Conservation (phyloP, 1,284 basidiomycete genomes). For the Meira nashicola region DNA sequence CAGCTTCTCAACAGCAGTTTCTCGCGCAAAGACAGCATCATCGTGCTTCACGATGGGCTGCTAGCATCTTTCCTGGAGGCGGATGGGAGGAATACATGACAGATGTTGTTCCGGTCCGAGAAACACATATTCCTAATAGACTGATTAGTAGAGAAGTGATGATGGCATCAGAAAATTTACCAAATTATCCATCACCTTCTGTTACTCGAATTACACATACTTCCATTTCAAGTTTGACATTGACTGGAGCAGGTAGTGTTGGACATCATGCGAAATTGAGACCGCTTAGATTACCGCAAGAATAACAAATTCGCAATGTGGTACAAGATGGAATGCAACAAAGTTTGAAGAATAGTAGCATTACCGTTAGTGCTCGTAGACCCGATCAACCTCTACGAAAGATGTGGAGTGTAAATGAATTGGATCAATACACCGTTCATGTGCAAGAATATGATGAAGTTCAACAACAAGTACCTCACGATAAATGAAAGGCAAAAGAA, state of each 20-base stretch:
- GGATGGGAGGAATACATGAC: not conserved
- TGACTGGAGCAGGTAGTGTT: not conserved
- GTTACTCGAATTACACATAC: not conserved
- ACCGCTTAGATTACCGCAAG: not conserved
- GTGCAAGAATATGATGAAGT: not conserved
- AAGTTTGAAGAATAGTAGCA: not conserved
- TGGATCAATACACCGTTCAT: too few relatives aligned
- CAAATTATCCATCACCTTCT: not conserved
- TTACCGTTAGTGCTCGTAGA: not conserved
- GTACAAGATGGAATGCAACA: not conserved
- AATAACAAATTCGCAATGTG: not conserved
- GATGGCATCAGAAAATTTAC: not conserved
- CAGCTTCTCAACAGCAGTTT: not conserved
- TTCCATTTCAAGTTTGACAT: not conserved
- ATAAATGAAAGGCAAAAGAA: not conserved
- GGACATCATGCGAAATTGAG: not conserved
- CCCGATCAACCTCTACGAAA: slow-evolving; percentile 1
- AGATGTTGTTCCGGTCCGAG: too few relatives aligned
- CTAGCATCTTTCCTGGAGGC: not conserved
- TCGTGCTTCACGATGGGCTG: not conserved
- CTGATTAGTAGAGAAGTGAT: too few relatives aligned
- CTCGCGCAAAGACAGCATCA: not conserved
- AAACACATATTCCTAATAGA: too few relatives aligned
- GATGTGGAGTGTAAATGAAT: slow-evolving; percentile 1
- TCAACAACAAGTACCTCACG: not conserved